Evolutionary conservation across 2,329 filamentous ascomycete genomes (phyloP).

Genomic region (Scortechinia acanthostroma): DNA sequence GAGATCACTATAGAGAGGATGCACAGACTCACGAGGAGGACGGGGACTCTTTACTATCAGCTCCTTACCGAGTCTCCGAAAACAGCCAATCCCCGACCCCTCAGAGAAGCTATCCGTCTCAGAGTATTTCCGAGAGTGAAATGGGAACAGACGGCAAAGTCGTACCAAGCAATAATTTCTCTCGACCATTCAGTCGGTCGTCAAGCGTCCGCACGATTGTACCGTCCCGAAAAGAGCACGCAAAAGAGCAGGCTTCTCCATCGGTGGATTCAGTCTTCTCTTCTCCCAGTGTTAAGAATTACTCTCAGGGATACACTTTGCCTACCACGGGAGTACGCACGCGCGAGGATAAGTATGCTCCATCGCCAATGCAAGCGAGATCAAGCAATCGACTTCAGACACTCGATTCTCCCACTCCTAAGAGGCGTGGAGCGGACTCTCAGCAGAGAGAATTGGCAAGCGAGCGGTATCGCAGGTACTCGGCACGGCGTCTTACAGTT

Average conservation of each 20-base stretch:
- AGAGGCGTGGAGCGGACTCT: slow-evolving; percentile 8
- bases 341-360: neutral
- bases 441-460: slow-evolving; percentile 4
- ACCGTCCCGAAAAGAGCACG: slow-evolving; percentile 5
- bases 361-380: slow-evolving; percentile 13
- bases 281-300: too few species aligned
- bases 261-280: too few species aligned
- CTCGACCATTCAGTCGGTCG: slow-evolving; percentile 21
- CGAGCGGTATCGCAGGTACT: neutral
- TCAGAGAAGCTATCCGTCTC: too few species aligned
- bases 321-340: too few species aligned
- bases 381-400: slow-evolving; percentile 10
- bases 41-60: too few species aligned
- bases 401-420: slow-evolving; percentile 19
- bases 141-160: too few species aligned
- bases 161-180: slow-evolving; percentile 19
- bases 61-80: too few species aligned
- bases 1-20: slow-evolving; percentile 24
- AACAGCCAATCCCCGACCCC: neutral
- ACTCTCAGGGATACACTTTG: too few species aligned
- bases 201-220: slow-evolving; percentile 15
- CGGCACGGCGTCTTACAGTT: neutral
- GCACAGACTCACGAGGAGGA: slow-evolving; percentile 21
- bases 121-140: too few species aligned
- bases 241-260: slow-evolving; percentile 4